These are phyloP conservation scores for Poa annua DNA, from an alignment of 176 grass and related monocot species.

Conservation along the genomic window DNA sequence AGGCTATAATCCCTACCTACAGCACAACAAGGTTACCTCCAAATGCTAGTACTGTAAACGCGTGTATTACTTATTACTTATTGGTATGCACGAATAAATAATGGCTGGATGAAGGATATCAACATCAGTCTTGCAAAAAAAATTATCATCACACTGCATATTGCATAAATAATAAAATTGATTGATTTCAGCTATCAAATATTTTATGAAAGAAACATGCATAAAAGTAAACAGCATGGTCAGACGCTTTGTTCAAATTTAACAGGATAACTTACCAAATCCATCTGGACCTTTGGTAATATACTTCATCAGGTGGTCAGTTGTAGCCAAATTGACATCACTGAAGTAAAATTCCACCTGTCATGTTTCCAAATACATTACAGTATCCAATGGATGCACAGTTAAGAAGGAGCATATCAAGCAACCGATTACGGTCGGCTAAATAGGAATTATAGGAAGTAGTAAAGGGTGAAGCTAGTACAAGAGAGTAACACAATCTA, in stretches of 20 bases:
- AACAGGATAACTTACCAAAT: slow-evolving; percentile 66
- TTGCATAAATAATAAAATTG: not conserved
- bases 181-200: slow-evolving; percentile 1
- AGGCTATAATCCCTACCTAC: slow-evolving; percentile 3
- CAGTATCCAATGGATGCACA: slow-evolving; percentile 2
- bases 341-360: slow-evolving; percentile 99
- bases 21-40: slow-evolving; percentile 11
- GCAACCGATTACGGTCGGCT: not conserved
- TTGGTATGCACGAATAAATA: not conserved
- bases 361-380: slow-evolving; percentile 38
- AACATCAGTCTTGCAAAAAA: slow-evolving; percentile 2
- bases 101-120: not conserved
- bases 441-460: slow-evolving; percentile 39
- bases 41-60: slow-evolving; percentile 14
- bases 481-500: not conserved
- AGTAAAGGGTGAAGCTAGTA: slow-evolving; percentile 12
- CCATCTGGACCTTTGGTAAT: slow-evolving; percentile 90
- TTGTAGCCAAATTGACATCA: slow-evolving; percentile 91
- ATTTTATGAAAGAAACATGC: not conserved
- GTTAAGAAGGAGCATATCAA: slow-evolving; percentile 26
- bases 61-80: too few species aligned
- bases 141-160: slow-evolving; percentile 9
- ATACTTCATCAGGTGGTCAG: slow-evolving; percentile 92
- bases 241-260: slow-evolving; percentile 5
- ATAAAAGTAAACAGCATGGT: not conserved